Conservation (phyloP, 345 rosid genomes). For the Eucalyptus caleyi region DNA sequence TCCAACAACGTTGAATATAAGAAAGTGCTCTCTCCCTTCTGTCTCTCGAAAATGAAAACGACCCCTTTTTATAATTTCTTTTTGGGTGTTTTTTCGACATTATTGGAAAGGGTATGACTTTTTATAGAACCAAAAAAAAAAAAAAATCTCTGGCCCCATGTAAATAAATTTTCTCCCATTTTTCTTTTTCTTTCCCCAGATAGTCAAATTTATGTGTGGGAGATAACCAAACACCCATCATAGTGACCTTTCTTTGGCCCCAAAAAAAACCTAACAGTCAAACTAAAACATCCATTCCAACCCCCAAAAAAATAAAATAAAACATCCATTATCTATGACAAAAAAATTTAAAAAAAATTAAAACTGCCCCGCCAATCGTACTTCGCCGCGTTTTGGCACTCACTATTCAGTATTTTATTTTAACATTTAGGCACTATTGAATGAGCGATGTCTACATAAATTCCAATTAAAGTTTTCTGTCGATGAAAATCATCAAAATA, state of each 20-base stretch:
- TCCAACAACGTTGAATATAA: neutral
- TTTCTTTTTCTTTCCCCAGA: neutral
- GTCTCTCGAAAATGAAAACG: neutral
- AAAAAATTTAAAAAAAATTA: too few species aligned
- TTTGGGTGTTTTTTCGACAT: neutral
- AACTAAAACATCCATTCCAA: neutral
- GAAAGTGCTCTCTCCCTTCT: neutral
- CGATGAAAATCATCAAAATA: too few species aligned
- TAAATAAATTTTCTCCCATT: neutral
- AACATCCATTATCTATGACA: neutral
- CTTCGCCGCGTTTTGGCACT: neutral
- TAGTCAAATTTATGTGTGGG: neutral
- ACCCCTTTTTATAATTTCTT: neutral
- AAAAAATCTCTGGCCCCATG: neutral
- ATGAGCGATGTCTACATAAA: too few species aligned
- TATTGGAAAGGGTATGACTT: neutral
- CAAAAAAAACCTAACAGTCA: neutral
- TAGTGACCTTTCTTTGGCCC: neutral
- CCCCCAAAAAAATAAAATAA: neutral
- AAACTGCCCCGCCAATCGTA: neutral
- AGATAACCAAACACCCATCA: neutral
- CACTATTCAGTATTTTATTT: neutral
- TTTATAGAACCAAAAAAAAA: neutral
- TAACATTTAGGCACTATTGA: too few species aligned
- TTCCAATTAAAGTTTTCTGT: too few species aligned